These are phyloP conservation scores for Smittium culicis DNA, from an alignment of 371 early-diverging fungal species.

Conservation along the genomic window DNA sequence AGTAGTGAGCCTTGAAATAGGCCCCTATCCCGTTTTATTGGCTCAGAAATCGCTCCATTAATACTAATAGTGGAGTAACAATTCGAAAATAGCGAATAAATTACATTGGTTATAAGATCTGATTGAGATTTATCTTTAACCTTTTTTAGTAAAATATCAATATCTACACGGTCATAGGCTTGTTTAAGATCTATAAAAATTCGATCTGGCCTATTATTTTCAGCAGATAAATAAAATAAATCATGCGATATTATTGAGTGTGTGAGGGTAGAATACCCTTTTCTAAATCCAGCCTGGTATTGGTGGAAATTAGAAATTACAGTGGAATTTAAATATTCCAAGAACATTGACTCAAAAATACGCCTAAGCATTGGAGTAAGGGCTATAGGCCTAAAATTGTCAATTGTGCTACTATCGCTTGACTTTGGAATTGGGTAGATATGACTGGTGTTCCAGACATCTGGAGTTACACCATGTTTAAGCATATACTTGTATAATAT, in stretches of 20 bases:
- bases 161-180: not conserved
- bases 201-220: not conserved
- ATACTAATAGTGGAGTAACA: not conserved
- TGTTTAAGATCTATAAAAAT: not conserved
- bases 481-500: not conserved
- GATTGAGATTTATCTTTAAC: not conserved
- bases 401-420: not conserved
- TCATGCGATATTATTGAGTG: slow-evolving; percentile 5
- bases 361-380: slow-evolving; percentile 1
- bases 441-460: not conserved
- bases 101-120: not conserved
- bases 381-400: slow-evolving; percentile 10
- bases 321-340: not conserved
- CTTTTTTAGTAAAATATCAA: not conserved
- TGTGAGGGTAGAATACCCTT: slow-evolving; percentile 3
- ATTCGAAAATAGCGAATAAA: not conserved
- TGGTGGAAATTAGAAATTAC: not conserved
- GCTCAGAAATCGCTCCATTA: not conserved
- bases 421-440: slow-evolving; percentile 6
- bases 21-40: not conserved
- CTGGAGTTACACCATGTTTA: not conserved
- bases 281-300: not conserved
- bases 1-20: slow-evolving; percentile 8
- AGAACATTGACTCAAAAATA: not conserved
- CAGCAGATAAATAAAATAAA: not conserved